Percentiles rank a stretch among this genome's conserved stretches.
These are phyloP conservation scores for Crithidia mellificae DNA, from an alignment of 208 protist genomes.

Conservation along the genomic window DNA sequence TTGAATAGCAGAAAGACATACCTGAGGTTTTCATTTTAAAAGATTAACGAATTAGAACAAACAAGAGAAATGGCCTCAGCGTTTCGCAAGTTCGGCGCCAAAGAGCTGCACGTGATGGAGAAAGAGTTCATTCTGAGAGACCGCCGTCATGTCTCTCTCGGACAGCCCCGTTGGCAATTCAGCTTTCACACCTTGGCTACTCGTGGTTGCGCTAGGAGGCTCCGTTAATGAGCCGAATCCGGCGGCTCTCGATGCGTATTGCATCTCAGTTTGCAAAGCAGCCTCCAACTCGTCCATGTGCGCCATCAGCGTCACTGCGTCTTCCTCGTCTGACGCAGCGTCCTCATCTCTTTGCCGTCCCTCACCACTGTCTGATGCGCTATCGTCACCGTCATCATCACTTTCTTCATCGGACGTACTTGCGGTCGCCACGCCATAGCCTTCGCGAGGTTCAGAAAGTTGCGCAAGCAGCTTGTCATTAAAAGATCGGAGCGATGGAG, in stretches of 20 bases:
- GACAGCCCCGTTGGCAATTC: constrained; percentile 5
- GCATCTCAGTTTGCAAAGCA: constrained; percentile 5
- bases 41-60: too few relatives aligned
- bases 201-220: not conserved
- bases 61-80: not conserved
- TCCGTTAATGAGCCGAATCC: not conserved
- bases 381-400: not conserved
- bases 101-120: constrained; percentile 47
- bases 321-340: not conserved
- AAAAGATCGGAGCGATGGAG: too few relatives aligned
- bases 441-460: too few relatives aligned
- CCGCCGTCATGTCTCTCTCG: constrained; percentile 24
- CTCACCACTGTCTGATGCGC: too few relatives aligned
- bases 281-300: constrained; percentile 24
- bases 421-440: too few relatives aligned
- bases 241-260: not conserved
- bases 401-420: not conserved
- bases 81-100: constrained; percentile 16
- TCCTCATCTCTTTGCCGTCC: too few relatives aligned
- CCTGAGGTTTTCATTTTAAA: too few relatives aligned
- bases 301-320: not conserved
- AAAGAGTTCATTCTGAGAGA: constrained; percentile 45
- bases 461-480: too few relatives aligned
- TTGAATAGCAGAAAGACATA: too few relatives aligned
- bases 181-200: not conserved